Evolutionary conservation across 495 filamentous ascomycete genomes (phyloP).

Genomic region (Daldinia caldariorum): DNA sequence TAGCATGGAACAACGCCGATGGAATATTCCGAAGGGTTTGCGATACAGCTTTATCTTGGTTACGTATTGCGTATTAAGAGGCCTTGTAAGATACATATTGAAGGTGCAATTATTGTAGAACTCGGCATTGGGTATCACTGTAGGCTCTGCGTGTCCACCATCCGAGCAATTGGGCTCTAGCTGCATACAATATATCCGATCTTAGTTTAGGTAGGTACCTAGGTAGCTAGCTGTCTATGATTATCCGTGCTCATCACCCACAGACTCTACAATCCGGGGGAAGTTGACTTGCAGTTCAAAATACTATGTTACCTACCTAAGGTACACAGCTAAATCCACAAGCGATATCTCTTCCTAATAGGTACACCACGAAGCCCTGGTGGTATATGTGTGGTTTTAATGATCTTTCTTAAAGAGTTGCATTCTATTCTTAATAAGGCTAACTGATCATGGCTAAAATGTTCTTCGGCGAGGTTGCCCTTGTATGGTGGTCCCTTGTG

Average conservation of each 20-base stretch:
- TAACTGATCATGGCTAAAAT: slow-evolving; percentile 34
- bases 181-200: slow-evolving; percentile 38
- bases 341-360: slow-evolving; percentile 2
- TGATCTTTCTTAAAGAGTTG: slow-evolving; percentile 27
- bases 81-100: slow-evolving; percentile 15
- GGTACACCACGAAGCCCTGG: neutral
- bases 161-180: slow-evolving; percentile 36
- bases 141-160: slow-evolving; percentile 27
- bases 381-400: slow-evolving; percentile 18
- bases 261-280: slow-evolving; percentile 26
- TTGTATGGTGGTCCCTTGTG: slow-evolving; percentile 17
- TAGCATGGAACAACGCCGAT: slow-evolving; percentile 14
- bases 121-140: slow-evolving; percentile 6
- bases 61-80: slow-evolving; percentile 2
- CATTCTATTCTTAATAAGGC: slow-evolving; percentile 34
- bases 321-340: neutral
- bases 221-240: slow-evolving; percentile 10
- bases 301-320: too few species aligned
- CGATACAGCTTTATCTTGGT: neutral
- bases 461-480: slow-evolving; percentile 7
- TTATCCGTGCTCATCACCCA: slow-evolving; percentile 27
- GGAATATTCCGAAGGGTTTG: slow-evolving; percentile 17
- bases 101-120: slow-evolving; percentile 1
- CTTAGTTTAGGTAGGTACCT: slow-evolving; percentile 4
- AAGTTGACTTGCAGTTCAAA: slow-evolving; percentile 16